A percentile compares a stretch with the other conserved stretches of the same genome.
Evolutionary conservation across 768 basidiomycete species (phyloP).

Genomic region (Goffeauzyma gilvescens): DNA sequence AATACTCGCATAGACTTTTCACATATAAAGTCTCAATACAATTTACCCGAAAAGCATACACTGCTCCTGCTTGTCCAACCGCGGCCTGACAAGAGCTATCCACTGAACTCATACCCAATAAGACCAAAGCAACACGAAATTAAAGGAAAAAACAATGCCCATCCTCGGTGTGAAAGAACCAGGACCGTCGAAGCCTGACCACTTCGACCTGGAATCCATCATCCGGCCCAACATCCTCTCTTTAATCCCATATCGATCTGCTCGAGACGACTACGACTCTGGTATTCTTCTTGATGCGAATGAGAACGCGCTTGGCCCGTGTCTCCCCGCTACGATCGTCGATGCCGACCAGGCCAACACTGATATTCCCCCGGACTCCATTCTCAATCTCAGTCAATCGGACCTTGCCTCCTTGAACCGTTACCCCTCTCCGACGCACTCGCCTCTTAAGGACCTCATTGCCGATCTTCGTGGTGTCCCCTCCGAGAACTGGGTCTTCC

Average conservation of each 20-base stretch:
- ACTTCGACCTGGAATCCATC: slow-evolving; percentile 65
- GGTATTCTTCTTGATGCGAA: slow-evolving; percentile 93
- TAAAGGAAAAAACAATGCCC: no score
- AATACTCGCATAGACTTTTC: no score
- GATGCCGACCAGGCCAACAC: neutral
- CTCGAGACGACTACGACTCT: slow-evolving; percentile 78
- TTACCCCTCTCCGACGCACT: slow-evolving; percentile 83
- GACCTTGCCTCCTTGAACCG: slow-evolving; percentile 44
- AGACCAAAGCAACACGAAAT: no score
- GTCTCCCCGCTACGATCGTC: slow-evolving; percentile 39
- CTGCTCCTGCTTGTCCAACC: no score
- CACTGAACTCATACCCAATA: no score
- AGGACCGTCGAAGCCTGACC: slow-evolving; percentile 41
- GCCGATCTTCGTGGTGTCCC: slow-evolving; percentile 54
- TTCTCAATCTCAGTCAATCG: slow-evolving; percentile 7
- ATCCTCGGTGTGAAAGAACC: slow-evolving; percentile 29
- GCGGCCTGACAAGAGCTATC: no score
- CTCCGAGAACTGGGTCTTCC: slow-evolving; percentile 52
- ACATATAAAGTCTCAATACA: no score
- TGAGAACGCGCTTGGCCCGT: slow-evolving; percentile 84
- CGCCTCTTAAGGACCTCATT: slow-evolving; percentile 55
- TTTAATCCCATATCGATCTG: slow-evolving; percentile 82
- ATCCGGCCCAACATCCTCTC: slow-evolving; percentile 88
- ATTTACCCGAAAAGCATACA: no score
- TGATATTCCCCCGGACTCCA: slow-evolving; percentile 7